These are phyloP conservation scores for Diddensiella santjacobensis DNA, from an alignment of 805 yeast species.

Conservation along the genomic window DNA sequence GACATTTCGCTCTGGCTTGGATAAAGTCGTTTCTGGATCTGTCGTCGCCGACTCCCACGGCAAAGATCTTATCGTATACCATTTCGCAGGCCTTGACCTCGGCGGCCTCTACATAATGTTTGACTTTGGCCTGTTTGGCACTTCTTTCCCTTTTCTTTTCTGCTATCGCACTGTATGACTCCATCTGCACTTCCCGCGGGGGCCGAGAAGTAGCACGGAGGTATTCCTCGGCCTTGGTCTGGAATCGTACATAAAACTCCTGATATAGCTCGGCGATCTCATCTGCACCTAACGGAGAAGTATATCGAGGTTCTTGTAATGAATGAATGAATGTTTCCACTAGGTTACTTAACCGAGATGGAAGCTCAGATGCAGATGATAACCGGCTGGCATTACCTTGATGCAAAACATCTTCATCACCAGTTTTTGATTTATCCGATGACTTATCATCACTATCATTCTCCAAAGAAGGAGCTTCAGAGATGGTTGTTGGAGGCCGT, in stretches of 20 bases:
- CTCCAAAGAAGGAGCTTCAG: background rate
- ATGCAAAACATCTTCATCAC: background rate
- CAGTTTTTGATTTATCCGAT: background rate
- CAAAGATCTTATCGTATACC: conserved; percentile 36
- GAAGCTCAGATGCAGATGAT: conserved; percentile 10
- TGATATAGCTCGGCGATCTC: conserved; percentile 40
- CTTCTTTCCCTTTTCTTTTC: conserved; percentile 30
- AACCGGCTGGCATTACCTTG: background rate
- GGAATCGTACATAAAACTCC: conserved; percentile 35
- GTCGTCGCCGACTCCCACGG: conserved; percentile 29
- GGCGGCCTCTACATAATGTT: conserved; percentile 30
- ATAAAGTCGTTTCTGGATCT: conserved; percentile 25
- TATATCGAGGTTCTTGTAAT: conserved; percentile 37
- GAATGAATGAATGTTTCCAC: conserved; percentile 28
- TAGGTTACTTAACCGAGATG: conserved; percentile 15
- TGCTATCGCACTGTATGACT: conserved; percentile 33
- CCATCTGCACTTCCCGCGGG: conserved; percentile 32
- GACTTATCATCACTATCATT: background rate
- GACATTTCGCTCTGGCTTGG: conserved; percentile 27
- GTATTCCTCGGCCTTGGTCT: conserved; percentile 27
- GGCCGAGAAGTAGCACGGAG: conserved; percentile 25
- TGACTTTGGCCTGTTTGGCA: conserved; percentile 25
- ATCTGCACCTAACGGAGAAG: conserved; percentile 35
- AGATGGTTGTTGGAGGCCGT: background rate
- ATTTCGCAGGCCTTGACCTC: conserved; percentile 36